These are phyloP conservation scores for Schwanniomyces vanrijiae DNA, from an alignment of 805 yeast species.

Conservation along the genomic window DNA sequence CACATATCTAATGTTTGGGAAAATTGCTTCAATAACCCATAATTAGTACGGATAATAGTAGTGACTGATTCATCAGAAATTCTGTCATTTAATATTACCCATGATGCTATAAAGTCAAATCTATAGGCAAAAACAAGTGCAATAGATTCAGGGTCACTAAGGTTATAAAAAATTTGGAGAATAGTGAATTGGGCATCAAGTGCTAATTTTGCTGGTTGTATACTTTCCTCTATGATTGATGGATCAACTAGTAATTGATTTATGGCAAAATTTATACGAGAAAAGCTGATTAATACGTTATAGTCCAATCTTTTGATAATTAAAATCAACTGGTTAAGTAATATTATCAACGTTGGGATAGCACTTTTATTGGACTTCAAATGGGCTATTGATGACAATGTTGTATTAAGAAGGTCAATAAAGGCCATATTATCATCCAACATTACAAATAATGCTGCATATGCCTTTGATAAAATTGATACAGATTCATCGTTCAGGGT, in stretches of 20 bases:
- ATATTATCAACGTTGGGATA: slow-evolving; percentile 9
- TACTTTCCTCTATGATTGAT: slow-evolving; percentile 19
- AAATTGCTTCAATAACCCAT: not conserved
- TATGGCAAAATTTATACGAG: slow-evolving; percentile 28
- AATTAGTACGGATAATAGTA: not conserved
- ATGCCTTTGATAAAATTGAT: slow-evolving; percentile 20
- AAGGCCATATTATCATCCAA: slow-evolving; percentile 6
- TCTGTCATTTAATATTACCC: slow-evolving; percentile 26
- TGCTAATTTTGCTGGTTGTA: slow-evolving; percentile 13
- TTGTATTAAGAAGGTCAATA: slow-evolving; percentile 23
- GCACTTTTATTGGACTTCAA: slow-evolving; percentile 12
- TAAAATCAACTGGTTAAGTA: slow-evolving; percentile 16
- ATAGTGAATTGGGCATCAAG: slow-evolving; percentile 23
- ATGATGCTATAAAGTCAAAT: slow-evolving; percentile 36
- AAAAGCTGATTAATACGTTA: slow-evolving; percentile 20
- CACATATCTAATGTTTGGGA: not conserved
- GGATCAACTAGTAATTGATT: slow-evolving; percentile 33
- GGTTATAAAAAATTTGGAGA: slow-evolving; percentile 11
- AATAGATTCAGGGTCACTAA: slow-evolving; percentile 15
- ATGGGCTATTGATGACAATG: slow-evolving; percentile 25
- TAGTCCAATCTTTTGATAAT: slow-evolving; percentile 11
- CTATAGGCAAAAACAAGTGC: slow-evolving; percentile 22
- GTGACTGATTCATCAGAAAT: not conserved
- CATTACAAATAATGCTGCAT: slow-evolving; percentile 16
- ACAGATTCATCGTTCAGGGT: slow-evolving; percentile 23